phyloP scores from a whole-genome alignment of 2,329 filamentous ascomycete genomes.

The Colletotrichum godetiae region DNA sequence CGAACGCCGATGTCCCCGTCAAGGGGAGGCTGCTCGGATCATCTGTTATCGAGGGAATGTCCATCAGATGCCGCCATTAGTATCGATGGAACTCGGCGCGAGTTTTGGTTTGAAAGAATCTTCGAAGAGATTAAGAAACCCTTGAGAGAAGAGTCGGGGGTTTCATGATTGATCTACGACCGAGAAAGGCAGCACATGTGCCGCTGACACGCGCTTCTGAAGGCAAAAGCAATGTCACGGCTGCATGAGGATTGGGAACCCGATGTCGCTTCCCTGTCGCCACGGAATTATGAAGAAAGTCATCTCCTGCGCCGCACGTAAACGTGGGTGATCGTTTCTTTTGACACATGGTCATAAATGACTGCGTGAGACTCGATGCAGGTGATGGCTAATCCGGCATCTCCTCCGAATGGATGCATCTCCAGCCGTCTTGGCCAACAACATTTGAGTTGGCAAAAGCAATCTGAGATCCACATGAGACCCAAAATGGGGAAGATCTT shows the following conservation, averaged over 20 bases:
- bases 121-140: background rate
- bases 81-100: background rate
- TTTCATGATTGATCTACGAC: background rate
- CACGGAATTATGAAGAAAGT: background rate
- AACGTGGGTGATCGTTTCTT: background rate
- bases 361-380: background rate
- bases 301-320: background rate
- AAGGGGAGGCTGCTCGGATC: slow-evolving; percentile 20
- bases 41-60: slow-evolving; percentile 6
- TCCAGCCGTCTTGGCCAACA: background rate
- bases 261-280: background rate
- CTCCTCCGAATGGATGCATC: background rate
- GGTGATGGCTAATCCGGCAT: background rate
- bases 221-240: background rate
- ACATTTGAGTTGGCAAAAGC: background rate
- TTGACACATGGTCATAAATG: background rate
- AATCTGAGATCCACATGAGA: background rate
- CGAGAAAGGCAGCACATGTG: background rate
- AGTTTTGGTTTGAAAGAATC: background rate
- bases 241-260: background rate
- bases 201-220: background rate
- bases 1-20: slow-evolving; percentile 16
- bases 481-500: background rate
- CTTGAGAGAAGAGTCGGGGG: background rate
- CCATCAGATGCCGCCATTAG: slow-evolving; percentile 16